Evolutionary conservation across 768 basidiomycete genomes (phyloP).

Genomic region (Tylopilus balloui): DNA sequence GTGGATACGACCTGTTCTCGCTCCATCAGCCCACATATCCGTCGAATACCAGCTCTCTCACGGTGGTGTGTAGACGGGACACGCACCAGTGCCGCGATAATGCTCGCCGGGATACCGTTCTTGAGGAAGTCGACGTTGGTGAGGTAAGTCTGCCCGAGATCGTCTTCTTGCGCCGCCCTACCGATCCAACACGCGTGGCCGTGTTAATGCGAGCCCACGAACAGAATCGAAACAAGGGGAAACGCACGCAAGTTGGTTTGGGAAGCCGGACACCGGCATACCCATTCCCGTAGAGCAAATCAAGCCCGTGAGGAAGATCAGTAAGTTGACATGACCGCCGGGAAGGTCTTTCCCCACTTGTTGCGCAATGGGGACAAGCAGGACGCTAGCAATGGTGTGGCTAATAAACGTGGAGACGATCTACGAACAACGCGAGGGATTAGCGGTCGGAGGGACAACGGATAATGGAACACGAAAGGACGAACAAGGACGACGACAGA

Average conservation of each 20-base stretch:
- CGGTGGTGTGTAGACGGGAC: too few species aligned
- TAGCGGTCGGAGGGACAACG: not conserved
- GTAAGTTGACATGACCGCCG: constrained; percentile 67
- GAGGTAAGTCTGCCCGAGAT: constrained; percentile 86
- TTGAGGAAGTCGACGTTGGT: constrained; percentile 85
- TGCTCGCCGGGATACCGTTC: constrained; percentile 91
- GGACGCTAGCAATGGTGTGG: constrained; percentile 93
- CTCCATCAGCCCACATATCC: constrained; percentile 2
- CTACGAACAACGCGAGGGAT: constrained; percentile 32
- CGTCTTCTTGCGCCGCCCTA: constrained; percentile 91
- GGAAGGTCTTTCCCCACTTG: constrained; percentile 78
- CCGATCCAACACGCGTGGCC: not conserved
- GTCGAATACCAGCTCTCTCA: too few species aligned
- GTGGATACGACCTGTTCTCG: constrained; percentile 15
- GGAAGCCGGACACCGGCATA: constrained; percentile 98
- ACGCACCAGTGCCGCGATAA: constrained; percentile 75
- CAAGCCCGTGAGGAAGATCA: constrained; percentile 90
- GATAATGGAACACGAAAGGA: not conserved
- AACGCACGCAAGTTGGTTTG: constrained; percentile 91
- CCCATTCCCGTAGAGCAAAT: constrained; percentile 98
- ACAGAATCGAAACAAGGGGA: not conserved
- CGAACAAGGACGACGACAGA: constrained; percentile 66
- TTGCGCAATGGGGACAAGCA: constrained; percentile 94
- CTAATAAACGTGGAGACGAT: constrained; percentile 93
- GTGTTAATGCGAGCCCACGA: not conserved